Percentiles rank a stretch among this genome's conserved stretches.
Evolutionary conservation across 2,329 filamentous ascomycete species (phyloP).

Genomic region (Raffaelea albimanens): DNA sequence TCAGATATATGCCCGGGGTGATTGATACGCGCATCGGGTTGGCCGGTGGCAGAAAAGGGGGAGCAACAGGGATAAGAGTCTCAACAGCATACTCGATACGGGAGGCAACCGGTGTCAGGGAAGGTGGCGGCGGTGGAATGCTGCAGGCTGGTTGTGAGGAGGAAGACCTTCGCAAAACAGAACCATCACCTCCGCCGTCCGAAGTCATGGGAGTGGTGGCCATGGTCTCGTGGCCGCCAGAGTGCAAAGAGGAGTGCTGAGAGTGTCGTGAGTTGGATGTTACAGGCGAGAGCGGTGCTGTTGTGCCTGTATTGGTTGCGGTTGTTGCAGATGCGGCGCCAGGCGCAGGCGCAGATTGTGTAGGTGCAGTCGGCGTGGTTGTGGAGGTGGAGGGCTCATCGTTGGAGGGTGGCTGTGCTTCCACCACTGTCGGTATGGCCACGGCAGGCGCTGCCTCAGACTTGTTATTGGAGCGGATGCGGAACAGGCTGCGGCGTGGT

Average conservation of each 20-base stretch:
- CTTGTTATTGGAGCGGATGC: conserved; percentile 25
- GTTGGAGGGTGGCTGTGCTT: neutral
- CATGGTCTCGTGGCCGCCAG: conserved; percentile 18
- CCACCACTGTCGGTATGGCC: neutral
- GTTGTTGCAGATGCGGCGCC: neutral
- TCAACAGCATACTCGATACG: conserved; percentile 38
- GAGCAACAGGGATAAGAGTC: conserved; percentile 61
- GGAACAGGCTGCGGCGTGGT: conserved; percentile 40
- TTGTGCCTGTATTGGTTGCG: neutral
- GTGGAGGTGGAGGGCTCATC: neutral
- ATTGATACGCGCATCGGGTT: conserved; percentile 75
- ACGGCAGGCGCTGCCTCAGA: conserved; percentile 5
- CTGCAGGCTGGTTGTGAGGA: neutral
- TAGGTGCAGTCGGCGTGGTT: neutral
- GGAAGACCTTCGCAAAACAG: neutral
- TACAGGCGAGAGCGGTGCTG: conserved; percentile 16
- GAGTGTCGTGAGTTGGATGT: conserved; percentile 17
- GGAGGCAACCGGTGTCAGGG: conserved; percentile 4
- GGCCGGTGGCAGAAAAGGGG: conserved; percentile 60
- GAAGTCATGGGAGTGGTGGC: conserved; percentile 32
- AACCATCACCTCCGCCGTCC: conserved; percentile 20
- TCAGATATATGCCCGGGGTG: conserved; percentile 61
- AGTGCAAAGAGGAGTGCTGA: conserved; percentile 14
- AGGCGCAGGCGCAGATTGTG: conserved; percentile 3
- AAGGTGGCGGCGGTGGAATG: neutral